Evolutionary conservation across 1,284 basidiomycete species (phyloP).

Genomic region (Heliocybe sulcata): DNA sequence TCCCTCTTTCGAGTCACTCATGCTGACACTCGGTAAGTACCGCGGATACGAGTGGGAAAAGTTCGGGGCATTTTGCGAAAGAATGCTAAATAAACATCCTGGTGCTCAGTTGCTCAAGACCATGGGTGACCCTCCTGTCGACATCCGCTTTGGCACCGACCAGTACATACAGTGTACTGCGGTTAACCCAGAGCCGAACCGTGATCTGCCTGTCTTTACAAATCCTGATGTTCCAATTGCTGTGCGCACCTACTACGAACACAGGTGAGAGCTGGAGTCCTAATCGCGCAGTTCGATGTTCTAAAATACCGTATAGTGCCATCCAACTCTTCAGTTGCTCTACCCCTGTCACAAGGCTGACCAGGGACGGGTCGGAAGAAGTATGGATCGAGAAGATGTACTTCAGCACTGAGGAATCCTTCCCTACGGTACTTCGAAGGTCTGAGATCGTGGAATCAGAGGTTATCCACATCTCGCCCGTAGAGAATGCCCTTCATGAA

Average conservation of each 20-base stretch:
- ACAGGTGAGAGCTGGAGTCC: slow-evolving; percentile 45
- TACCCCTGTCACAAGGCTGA: slow-evolving; percentile 58
- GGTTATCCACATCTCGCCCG: slow-evolving; percentile 78
- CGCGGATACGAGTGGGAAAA: slow-evolving; percentile 92
- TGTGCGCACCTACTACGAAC: slow-evolving; percentile 83
- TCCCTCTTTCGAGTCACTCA: slow-evolving; percentile 1
- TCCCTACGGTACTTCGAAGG: slow-evolving; percentile 88
- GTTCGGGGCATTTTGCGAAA: slow-evolving; percentile 83
- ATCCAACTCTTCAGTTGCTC: slow-evolving; percentile 79
- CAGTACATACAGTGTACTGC: slow-evolving; percentile 88
- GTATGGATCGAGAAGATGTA: slow-evolving; percentile 87
- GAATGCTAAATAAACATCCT: slow-evolving; percentile 89
- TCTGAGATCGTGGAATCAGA: slow-evolving; percentile 82
- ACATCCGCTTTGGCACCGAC: slow-evolving; percentile 74
- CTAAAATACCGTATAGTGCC: slow-evolving; percentile 38
- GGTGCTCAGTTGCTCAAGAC: slow-evolving; percentile 77
- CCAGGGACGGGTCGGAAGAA: slow-evolving; percentile 61
- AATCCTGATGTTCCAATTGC: slow-evolving; percentile 80
- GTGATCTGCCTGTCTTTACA: slow-evolving; percentile 71
- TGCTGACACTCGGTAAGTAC: slow-evolving; percentile 41
- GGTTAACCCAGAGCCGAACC: slow-evolving; percentile 83
- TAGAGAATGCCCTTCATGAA: slow-evolving; percentile 80
- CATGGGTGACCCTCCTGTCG: slow-evolving; percentile 72
- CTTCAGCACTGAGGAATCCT: slow-evolving; percentile 81
- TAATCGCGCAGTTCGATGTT: background rate